Evolutionary conservation across 768 basidiomycete genomes (phyloP).

Genomic region (Coprinopsis marcescibilis): DNA sequence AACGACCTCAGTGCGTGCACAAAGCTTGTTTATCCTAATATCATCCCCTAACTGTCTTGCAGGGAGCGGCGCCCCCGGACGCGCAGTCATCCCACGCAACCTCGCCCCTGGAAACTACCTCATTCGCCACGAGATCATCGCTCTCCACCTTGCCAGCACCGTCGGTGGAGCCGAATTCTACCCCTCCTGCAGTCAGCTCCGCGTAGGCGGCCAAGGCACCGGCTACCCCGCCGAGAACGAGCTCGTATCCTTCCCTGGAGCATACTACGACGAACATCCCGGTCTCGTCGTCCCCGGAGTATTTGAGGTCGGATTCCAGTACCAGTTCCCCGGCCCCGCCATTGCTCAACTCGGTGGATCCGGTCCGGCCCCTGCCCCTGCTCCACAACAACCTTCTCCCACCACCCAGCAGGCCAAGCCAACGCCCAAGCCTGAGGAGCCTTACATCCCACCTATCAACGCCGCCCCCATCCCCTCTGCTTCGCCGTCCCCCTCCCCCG

Average conservation of each 20-base stretch:
- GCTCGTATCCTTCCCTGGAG: constrained; percentile 62
- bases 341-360: background rate
- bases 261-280: constrained; percentile 41
- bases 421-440: background rate
- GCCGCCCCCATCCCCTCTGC: background rate
- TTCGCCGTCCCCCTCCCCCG: background rate
- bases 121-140: constrained; percentile 72
- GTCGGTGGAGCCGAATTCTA: constrained; percentile 75
- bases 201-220: constrained; percentile 45
- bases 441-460: background rate
- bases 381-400: too few relatives aligned
- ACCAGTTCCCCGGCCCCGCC: background rate
- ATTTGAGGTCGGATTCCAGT: background rate
- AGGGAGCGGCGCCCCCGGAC: constrained; percentile 32
- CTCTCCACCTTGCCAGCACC: constrained; percentile 53
- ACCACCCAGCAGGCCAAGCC: background rate
- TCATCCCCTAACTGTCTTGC: constrained; percentile 13
- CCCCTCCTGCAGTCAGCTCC: constrained; percentile 58
- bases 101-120: constrained; percentile 65
- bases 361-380: background rate
- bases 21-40: background rate
- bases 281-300: background rate
- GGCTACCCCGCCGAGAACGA: constrained; percentile 38
- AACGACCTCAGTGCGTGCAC: constrained; percentile 42
- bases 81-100: constrained; percentile 39